A percentile compares a stretch with the other conserved stretches of the same genome.
These are phyloP conservation scores for Amoebophrya sp. DNA, from an alignment of 169 alveolate genomes.

Conservation along the genomic window DNA sequence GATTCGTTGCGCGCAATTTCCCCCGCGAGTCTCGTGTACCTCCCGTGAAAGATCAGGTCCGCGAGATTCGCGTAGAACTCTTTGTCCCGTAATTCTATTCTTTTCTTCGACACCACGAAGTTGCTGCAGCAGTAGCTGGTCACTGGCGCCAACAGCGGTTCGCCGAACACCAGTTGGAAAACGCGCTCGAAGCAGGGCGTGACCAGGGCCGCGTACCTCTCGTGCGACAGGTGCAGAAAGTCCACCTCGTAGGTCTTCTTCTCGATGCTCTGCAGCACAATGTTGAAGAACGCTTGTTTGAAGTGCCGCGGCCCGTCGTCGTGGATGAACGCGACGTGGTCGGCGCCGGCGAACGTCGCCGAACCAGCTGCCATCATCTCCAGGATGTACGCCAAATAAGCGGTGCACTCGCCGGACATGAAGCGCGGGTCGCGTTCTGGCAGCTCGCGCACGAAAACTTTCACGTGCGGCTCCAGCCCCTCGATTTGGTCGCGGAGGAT, in stretches of 20 bases:
- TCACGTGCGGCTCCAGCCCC: neutral
- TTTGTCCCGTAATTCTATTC: neutral
- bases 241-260: neutral
- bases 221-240: neutral
- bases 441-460: neutral
- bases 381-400: neutral
- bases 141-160: neutral
- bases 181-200: neutral
- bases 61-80: neutral
- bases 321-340: neutral
- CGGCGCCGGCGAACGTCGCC: neutral
- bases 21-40: neutral
- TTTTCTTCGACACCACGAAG: neutral
- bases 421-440: neutral
- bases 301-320: neutral
- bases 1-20: neutral
- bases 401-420: neutral
- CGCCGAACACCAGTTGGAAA: neutral
- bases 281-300: neutral
- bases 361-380: neutral
- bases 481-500: neutral
- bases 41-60: neutral
- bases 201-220: neutral
- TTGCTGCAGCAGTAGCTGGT: neutral
- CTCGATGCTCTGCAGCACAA: neutral